Evolutionary conservation across 2,329 filamentous ascomycete species (phyloP), one percentile per base, ranked within the genome.

Genomic region (Neodidymelliopsis sp.): DNA sequence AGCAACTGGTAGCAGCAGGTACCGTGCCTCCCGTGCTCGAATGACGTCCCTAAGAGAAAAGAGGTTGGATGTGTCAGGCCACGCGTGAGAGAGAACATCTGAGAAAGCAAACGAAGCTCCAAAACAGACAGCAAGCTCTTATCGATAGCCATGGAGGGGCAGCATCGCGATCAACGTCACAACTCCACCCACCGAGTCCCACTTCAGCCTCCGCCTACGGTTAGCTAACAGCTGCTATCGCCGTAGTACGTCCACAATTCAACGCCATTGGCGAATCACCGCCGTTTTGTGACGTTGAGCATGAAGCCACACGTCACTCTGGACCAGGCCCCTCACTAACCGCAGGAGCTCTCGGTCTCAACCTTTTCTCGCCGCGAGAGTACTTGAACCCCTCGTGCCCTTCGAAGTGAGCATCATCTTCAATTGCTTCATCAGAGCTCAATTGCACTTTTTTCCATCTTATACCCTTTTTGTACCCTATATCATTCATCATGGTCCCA

Each of bases 401-500:
- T 56, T 56, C 49, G 37, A 25, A 41, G 30, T 22, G 20, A 35
- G 35, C 41, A 37, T 53, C 36, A 43, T 50, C 37, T 54, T 53
- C 49, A 52, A 43, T 37, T 45, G 19, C 45, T 52, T 51, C 53
- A 41, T 34, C 25, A 58, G 48, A 42, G 38, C 50, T 60, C 53
- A 46, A 56, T 52, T 51, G 35, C 48, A 44, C 28, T 37, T 40
- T 48, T 31, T 51, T 44, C 49, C 43, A 49, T 8, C 46, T 39
- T 45, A 37, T 49, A 49, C 37, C 18, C 40, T 49, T 38, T 33
- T 23, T 44, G 31, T 27, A 23, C 27, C 36, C 41, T 28, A 36
- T 41, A 85, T 83, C 81, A 81, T 77, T 76, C 81, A 63, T 41
- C 46, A 65, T 65, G 62, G 53, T 62, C 63, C 59, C 74, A 66